phyloP scores from a whole-genome alignment of 257 asterid genomes.

The Jasminum sambac region DNA sequence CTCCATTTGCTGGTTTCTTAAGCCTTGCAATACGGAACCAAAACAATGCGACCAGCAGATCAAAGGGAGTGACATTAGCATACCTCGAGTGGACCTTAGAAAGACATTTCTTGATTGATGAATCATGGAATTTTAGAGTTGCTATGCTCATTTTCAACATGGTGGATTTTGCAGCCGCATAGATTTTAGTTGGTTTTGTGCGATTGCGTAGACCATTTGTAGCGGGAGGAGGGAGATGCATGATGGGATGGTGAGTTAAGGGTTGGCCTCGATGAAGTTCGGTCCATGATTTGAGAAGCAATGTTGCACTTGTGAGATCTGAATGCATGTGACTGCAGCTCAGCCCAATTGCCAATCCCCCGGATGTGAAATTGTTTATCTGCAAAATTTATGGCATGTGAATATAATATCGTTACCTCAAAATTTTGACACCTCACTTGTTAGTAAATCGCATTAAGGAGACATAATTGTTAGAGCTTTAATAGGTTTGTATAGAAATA shows the following conservation, averaged over 20 bases:
- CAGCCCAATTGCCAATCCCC: constrained; percentile 62
- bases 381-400: constrained; percentile 27
- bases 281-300: constrained; percentile 57
- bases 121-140: constrained; percentile 44
- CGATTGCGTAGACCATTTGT: background rate
- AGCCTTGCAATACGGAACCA: constrained; percentile 42
- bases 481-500: too few species aligned
- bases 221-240: constrained; percentile 35
- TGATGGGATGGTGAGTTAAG: constrained; percentile 38
- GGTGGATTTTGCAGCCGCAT: constrained; percentile 9
- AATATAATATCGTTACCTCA: background rate
- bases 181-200: background rate
- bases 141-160: constrained; percentile 34
- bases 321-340: constrained; percentile 70
- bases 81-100: constrained; percentile 30
- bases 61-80: constrained; percentile 60
- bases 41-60: constrained; percentile 47
- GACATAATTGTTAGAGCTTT: too few species aligned
- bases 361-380: constrained; percentile 60
- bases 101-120: constrained; percentile 33
- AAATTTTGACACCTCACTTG: too few species aligned
- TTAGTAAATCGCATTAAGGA: too few species aligned
- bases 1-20: constrained; percentile 7
- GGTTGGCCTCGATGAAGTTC: constrained; percentile 39
- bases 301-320: constrained; percentile 54